Conservation (phyloP, 2,329 filamentous ascomycete genomes). For the Fusarium newnesense region DNA sequence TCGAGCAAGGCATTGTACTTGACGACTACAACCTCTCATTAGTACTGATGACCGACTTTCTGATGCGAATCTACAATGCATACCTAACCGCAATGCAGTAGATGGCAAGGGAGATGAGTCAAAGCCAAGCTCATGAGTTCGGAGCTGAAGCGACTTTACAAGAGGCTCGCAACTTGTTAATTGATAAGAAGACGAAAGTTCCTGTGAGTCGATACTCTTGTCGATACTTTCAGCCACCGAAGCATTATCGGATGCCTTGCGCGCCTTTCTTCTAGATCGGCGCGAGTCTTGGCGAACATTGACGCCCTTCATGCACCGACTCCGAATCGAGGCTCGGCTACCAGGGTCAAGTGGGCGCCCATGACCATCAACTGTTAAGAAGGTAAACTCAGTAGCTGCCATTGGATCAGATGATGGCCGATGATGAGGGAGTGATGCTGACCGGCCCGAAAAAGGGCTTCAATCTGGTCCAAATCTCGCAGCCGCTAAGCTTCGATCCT, state of each 20-base stretch:
- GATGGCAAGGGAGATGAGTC: neutral
- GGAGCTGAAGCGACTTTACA: neutral
- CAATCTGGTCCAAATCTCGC: neutral
- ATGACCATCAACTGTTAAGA: neutral
- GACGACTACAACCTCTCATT: neutral
- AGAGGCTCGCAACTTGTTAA: neutral
- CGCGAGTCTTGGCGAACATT: slow-evolving; percentile 6
- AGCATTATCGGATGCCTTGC: rapidly evolving
- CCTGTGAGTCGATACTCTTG: rapidly evolving
- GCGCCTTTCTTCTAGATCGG: neutral
- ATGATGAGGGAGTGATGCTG: neutral
- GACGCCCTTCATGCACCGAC: slow-evolving; percentile 10
- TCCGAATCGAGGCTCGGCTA: neutral
- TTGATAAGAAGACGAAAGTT: no score
- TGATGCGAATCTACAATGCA: rapidly evolving
- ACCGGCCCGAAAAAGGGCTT: neutral
- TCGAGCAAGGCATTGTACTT: neutral
- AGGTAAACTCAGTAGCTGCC: neutral
- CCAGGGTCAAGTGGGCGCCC: neutral
- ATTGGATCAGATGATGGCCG: neutral
- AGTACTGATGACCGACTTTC: neutral
- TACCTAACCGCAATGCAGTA: neutral
- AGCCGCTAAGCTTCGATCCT: neutral
- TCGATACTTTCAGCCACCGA: rapidly evolving
- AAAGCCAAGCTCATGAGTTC: neutral